Percentiles rank a stretch among this genome's conserved stretches.
These are phyloP conservation scores for Podospora tetraspora DNA, from an alignment of 495 filamentous ascomycete species.

Conservation along the genomic window DNA sequence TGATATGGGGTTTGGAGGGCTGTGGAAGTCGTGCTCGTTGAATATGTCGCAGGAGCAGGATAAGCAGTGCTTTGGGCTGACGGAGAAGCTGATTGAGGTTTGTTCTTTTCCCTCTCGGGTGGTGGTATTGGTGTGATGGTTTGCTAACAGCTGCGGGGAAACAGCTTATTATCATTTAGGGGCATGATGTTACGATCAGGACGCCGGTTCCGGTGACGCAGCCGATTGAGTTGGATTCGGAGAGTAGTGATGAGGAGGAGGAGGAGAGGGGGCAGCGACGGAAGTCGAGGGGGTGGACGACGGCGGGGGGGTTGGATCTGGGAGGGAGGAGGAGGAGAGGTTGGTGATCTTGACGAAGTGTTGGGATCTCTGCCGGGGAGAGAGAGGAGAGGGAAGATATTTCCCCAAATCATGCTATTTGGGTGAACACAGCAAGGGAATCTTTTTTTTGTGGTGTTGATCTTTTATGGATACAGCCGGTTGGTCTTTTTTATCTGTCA, in stretches of 20 bases:
- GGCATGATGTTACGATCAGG: constrained; percentile 1
- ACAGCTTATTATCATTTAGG: constrained; percentile 38
- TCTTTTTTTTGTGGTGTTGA: not conserved
- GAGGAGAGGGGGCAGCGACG: not conserved
- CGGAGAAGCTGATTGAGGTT: constrained; percentile 56
- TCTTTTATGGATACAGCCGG: not conserved
- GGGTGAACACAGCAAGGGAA: not conserved
- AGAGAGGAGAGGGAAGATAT: not conserved
- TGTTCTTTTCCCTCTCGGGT: constrained; percentile 1
- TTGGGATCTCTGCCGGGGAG: no score
- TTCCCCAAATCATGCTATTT: not conserved
- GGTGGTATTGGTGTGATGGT: constrained; percentile 24
- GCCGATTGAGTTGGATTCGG: not conserved
- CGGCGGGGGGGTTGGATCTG: not conserved
- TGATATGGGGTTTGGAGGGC: constrained; percentile 52
- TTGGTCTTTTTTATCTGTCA: not conserved
- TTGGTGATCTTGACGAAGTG: not conserved
- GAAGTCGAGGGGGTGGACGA: not conserved
- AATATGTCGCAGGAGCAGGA: constrained; percentile 42
- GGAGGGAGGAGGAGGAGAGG: not conserved
- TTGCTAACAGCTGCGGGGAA: constrained; percentile 58
- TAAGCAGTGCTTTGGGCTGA: constrained; percentile 47
- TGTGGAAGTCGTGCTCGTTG: constrained; percentile 49
- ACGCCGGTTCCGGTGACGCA: not conserved
- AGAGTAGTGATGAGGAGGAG: not conserved